These are phyloP conservation scores for Carex cristatella DNA, from an alignment of 176 grass and related monocot species.

Conservation along the genomic window DNA sequence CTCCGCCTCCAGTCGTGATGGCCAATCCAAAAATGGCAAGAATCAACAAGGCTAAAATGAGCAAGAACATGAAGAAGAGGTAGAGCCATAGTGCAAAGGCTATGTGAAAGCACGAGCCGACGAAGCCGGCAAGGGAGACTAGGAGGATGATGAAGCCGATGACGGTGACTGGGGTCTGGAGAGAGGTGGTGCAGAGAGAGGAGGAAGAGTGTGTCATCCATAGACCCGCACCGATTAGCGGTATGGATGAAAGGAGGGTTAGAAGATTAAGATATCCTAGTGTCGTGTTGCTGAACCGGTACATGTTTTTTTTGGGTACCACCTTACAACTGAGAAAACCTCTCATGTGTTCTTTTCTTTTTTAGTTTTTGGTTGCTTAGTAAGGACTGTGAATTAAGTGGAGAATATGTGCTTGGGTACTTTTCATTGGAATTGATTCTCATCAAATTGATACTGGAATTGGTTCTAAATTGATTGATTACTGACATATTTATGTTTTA, in stretches of 20 bases:
- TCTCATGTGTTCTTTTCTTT: neutral
- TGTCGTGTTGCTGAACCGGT: conserved; percentile 63
- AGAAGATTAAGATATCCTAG: conserved; percentile 74
- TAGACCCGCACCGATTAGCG: conserved; percentile 60
- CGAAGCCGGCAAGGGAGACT: conserved; percentile 60
- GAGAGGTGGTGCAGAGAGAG: conserved; percentile 43
- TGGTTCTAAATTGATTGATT: neutral
- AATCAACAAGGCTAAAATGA: conserved; percentile 45
- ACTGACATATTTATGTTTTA: neutral
- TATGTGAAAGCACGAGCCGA: conserved; percentile 65
- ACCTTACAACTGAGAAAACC: conserved; percentile 18
- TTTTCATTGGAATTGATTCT: conserved; percentile 18
- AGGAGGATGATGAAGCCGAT: conserved; percentile 67
- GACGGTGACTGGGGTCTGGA: conserved; percentile 55
- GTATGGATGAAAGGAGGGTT: conserved; percentile 65
- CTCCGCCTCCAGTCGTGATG: conserved; percentile 50
- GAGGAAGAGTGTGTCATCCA: conserved; percentile 55
- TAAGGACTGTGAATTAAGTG: conserved; percentile 1
- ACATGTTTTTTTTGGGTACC: conserved; percentile 12
- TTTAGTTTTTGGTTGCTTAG: neutral
- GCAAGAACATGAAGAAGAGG: conserved; percentile 55
- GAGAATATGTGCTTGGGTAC: conserved; percentile 8
- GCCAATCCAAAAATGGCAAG: conserved; percentile 45
- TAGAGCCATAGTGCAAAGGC: conserved; percentile 63
- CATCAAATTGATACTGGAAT: neutral